These are phyloP conservation scores for Xanthoconium purpureum DNA, from an alignment of 768 basidiomycete genomes.

Conservation along the genomic window DNA sequence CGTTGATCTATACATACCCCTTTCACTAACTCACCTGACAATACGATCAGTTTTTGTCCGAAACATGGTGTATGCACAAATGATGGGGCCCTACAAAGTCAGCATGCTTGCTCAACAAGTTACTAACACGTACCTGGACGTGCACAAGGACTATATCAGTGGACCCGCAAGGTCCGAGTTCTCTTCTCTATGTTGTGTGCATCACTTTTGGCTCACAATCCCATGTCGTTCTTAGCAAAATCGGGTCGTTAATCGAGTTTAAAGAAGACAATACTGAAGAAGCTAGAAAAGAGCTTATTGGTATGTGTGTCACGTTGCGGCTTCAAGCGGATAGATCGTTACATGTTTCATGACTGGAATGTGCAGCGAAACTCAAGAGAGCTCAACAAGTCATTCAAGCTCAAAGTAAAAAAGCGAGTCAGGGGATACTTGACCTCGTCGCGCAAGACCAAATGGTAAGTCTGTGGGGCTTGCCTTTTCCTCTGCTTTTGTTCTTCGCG, in stretches of 20 bases:
- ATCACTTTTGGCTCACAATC: not conserved
- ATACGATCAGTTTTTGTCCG: conserved; percentile 1
- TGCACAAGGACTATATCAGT: conserved; percentile 17
- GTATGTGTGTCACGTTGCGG: not conserved
- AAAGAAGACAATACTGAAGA: conserved; percentile 13
- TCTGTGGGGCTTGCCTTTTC: no score
- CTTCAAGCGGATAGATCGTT: not conserved
- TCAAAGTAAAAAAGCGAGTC: conserved; percentile 10
- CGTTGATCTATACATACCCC: no score
- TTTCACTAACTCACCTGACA: not conserved
- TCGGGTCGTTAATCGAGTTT: conserved; percentile 15
- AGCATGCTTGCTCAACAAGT: conserved; percentile 6
- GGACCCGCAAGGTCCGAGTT: conserved; percentile 13
- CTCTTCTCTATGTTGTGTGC: not conserved
- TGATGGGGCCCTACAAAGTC: no score
- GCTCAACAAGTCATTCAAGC: conserved; percentile 10
- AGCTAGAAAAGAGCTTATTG: conserved; percentile 5
- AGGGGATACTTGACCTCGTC: conserved; percentile 12
- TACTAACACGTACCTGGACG: conserved; percentile 11
- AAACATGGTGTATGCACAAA: conserved; percentile 15
- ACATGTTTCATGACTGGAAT: not conserved
- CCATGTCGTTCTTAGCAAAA: not conserved
- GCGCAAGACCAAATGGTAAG: conserved; percentile 10
- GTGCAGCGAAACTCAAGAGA: conserved; percentile 2
- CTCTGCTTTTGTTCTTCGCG: no score